Evolutionary conservation across 1,284 basidiomycete species (phyloP).

Genomic region (Irpex sp.): DNA sequence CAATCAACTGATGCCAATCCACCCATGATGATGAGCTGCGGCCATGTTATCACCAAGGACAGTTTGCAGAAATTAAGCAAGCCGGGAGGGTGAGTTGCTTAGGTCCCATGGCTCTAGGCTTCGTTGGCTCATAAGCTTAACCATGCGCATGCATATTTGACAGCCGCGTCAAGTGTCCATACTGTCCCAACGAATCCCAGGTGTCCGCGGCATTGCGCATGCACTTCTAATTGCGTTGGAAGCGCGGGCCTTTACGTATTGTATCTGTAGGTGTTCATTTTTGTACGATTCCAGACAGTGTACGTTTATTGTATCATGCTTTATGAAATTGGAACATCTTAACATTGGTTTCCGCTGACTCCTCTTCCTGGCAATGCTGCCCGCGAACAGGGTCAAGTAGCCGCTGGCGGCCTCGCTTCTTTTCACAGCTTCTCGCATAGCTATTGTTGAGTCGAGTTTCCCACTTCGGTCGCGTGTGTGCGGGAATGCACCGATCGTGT

Average conservation of each 20-base stretch:
- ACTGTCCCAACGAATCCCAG: slow-evolving; percentile 79
- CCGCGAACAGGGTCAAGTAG: background rate
- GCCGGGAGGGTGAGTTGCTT: slow-evolving; percentile 69
- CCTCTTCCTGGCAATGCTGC: background rate
- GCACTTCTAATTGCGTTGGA: slow-evolving; percentile 52
- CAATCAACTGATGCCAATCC: slow-evolving; percentile 92
- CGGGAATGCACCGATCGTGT: slow-evolving; percentile 5
- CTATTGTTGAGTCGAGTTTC: slow-evolving; percentile 13
- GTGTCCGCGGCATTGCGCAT: slow-evolving; percentile 60
- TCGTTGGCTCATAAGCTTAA: background rate
- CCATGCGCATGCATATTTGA: slow-evolving; percentile 2
- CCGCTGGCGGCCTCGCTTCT: background rate
- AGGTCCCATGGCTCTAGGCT: background rate
- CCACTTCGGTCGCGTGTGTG: background rate
- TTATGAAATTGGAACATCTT: slow-evolving; percentile 3
- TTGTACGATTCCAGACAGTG: slow-evolving; percentile 3
- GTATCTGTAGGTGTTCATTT: slow-evolving; percentile 12
- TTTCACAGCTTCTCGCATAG: background rate
- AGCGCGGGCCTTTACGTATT: slow-evolving; percentile 7
- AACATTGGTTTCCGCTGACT: background rate
- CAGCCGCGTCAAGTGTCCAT: slow-evolving; percentile 86
- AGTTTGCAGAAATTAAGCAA: slow-evolving; percentile 85
- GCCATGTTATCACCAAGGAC: slow-evolving; percentile 91
- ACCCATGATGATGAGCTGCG: slow-evolving; percentile 96
- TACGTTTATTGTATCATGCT: slow-evolving; percentile 12